phyloP scores from a whole-genome alignment of 2,329 filamentous ascomycete species.

The Microdochium nivale region DNA sequence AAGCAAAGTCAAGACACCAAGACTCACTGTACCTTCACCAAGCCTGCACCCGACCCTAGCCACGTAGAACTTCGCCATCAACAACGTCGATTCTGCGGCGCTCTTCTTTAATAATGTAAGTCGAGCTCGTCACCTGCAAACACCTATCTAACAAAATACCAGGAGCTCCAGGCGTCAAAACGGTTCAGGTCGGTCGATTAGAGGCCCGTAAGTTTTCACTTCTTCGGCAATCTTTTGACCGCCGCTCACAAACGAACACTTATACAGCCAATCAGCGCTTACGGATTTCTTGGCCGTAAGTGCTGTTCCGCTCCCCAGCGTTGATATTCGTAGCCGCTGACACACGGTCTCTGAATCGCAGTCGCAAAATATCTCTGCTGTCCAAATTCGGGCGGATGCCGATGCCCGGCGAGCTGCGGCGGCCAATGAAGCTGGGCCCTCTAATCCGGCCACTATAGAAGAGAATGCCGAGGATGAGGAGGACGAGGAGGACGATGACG shows the following conservation, averaged over 20 bases:
- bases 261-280: conserved; percentile 15
- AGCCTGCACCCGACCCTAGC: no score
- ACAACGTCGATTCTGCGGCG: no score
- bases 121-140: neutral
- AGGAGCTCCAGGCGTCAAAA: conserved; percentile 9
- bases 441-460: neutral
- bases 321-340: neutral
- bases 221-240: neutral
- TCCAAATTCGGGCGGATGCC: conserved; percentile 11
- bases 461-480: conserved; percentile 2
- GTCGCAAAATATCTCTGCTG: conserved; percentile 19
- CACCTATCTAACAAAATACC: neutral
- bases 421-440: neutral
- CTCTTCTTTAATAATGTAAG: no score
- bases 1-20: no score
- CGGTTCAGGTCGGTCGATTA: conserved; percentile 9
- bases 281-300: conserved; percentile 17
- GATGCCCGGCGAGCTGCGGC: conserved; percentile 9
- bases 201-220: conserved; percentile 12
- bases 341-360: neutral
- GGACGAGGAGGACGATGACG: conserved; percentile 3
- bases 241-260: neutral
- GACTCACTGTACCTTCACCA: no score
- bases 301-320: neutral
- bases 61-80: no score